Percentiles rank a stretch among this genome's conserved stretches.
Evolutionary conservation across 2,329 filamentous ascomycete genomes (phyloP).

Genomic region (Aspergillus arachidicola): DNA sequence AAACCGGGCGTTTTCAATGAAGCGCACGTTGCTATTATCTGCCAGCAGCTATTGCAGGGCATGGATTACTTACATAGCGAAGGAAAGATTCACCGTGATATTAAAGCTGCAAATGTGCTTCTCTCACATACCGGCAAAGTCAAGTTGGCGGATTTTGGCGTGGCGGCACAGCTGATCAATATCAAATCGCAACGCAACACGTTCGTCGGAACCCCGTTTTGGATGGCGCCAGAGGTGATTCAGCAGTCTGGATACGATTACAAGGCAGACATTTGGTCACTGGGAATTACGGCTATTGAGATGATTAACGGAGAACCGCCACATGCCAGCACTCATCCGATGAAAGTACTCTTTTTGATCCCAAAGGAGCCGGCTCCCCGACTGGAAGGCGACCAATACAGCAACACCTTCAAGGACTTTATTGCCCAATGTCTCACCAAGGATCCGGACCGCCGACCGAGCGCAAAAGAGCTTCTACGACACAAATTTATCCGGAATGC

Average conservation of each 20-base stretch:
- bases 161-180: constrained; percentile 93
- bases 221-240: constrained; percentile 96
- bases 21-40: constrained; percentile 89
- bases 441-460: constrained; percentile 80
- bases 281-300: constrained; percentile 90
- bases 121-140: constrained; percentile 88
- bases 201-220: constrained; percentile 95
- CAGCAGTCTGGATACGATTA: constrained; percentile 83
- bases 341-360: constrained; percentile 92
- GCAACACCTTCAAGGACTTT: constrained; percentile 92
- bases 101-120: constrained; percentile 95
- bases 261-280: constrained; percentile 91
- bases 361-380: constrained; percentile 84
- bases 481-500: constrained; percentile 87
- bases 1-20: constrained; percentile 90
- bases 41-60: constrained; percentile 84
- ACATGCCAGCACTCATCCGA: constrained; percentile 80
- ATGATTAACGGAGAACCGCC: constrained; percentile 88
- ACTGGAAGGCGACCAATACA: constrained; percentile 78
- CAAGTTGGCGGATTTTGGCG: constrained; percentile 95
- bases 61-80: constrained; percentile 92
- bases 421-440: constrained; percentile 88
- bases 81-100: constrained; percentile 94
- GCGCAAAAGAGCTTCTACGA: constrained; percentile 81
- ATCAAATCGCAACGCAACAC: constrained; percentile 98